Percentiles rank a stretch among this genome's conserved stretches.
Evolutionary conservation across 164 flowering plant genomes (phyloP).

Genomic region (Houttuynia cordata): DNA sequence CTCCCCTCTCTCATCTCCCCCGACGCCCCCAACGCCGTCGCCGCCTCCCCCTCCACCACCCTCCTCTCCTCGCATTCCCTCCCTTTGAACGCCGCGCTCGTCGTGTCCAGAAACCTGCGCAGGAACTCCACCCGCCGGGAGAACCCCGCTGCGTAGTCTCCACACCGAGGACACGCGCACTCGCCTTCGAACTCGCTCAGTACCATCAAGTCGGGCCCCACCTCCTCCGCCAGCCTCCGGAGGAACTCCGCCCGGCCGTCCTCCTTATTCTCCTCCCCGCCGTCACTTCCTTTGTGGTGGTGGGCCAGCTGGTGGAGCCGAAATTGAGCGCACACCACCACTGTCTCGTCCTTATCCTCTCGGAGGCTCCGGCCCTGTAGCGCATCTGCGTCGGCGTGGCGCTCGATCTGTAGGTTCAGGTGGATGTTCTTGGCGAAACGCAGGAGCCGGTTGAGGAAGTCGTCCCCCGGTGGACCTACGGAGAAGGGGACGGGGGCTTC

Average conservation of each 20-base stretch:
- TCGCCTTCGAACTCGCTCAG: constrained; percentile 54
- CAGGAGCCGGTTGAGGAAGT: constrained; percentile 37
- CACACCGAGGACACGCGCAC: constrained; percentile 41
- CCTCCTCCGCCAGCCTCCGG: constrained; percentile 15
- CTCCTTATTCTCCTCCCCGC: constrained; percentile 23
- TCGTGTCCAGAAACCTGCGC: constrained; percentile 70
- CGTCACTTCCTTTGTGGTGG: neutral
- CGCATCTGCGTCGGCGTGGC: constrained; percentile 15
- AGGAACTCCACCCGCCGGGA: constrained; percentile 42
- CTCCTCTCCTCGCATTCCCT: constrained; percentile 60
- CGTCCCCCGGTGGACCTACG: constrained; percentile 42
- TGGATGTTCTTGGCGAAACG: constrained; percentile 42
- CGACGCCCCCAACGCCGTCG: constrained; percentile 26
- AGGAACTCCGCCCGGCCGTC: constrained; percentile 43
- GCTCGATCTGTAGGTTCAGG: constrained; percentile 47
- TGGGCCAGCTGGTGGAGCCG: constrained; percentile 52
- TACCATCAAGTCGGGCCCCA: constrained; percentile 54
- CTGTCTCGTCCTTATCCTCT: constrained; percentile 23
- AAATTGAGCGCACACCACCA: constrained; percentile 60
- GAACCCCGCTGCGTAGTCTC: constrained; percentile 44
- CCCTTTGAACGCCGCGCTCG: constrained; percentile 63
- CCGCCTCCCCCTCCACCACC: constrained; percentile 69
- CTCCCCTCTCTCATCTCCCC: constrained; percentile 56
- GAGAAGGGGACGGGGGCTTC: constrained; percentile 37
- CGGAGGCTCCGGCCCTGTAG: constrained; percentile 24